These are phyloP conservation scores for Colletotrichum godetiae DNA, from an alignment of 2,329 filamentous ascomycete species.

Conservation along the genomic window DNA sequence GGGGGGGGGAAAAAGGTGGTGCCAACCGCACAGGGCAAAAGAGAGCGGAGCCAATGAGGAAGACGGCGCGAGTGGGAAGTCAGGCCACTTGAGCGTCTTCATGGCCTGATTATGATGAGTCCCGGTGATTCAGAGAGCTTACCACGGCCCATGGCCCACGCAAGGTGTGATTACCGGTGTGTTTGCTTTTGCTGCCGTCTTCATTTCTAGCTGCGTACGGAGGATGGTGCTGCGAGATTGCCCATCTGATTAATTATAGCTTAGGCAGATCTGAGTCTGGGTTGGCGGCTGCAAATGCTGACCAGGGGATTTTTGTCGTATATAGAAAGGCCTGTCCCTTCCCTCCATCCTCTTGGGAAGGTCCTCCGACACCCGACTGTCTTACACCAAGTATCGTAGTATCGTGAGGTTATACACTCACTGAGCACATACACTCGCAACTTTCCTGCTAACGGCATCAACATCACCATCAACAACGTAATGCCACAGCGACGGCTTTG, in stretches of 20 bases:
- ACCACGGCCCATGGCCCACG: not conserved
- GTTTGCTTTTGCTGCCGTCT: slow-evolving; percentile 5
- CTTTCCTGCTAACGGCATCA: not conserved
- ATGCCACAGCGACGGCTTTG: not conserved
- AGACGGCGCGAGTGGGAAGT: slow-evolving; percentile 25
- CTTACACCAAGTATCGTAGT: not conserved
- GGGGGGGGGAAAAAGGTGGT: not conserved
- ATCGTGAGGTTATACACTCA: not conserved
- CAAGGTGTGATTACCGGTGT: not conserved
- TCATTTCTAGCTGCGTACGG: not conserved
- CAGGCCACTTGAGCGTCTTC: slow-evolving; percentile 33
- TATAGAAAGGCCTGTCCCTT: not conserved
- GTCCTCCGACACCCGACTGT: not conserved
- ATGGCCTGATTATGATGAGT: slow-evolving; percentile 36
- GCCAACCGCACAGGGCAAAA: slow-evolving; percentile 24
- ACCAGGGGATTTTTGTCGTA: not conserved
- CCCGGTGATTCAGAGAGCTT: slow-evolving; percentile 14
- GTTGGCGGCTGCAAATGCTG: not conserved
- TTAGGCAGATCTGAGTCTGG: slow-evolving; percentile 17
- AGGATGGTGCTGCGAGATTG: slow-evolving; percentile 1
- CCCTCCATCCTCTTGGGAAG: not conserved
- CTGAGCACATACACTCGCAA: not conserved
- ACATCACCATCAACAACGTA: not conserved
- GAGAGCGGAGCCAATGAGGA: slow-evolving; percentile 29
- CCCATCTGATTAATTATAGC: slow-evolving; percentile 30